Percentiles rank a stretch among this genome's conserved stretches.
These are phyloP conservation scores for Alnus glutinosa DNA, from an alignment of 306 rosid genomes.

Conservation along the genomic window DNA sequence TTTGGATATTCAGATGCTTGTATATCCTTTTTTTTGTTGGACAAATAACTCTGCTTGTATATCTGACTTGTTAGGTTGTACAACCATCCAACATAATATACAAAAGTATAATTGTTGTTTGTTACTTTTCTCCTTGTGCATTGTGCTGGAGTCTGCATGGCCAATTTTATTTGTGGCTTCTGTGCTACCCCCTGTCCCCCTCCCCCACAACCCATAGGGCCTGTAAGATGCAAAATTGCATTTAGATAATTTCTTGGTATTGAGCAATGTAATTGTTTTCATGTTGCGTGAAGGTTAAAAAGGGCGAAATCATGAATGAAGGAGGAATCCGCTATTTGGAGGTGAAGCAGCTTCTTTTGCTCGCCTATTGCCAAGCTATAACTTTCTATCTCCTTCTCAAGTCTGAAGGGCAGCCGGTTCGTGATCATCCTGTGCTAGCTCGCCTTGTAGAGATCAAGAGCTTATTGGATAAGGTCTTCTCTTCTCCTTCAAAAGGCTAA, in stretches of 20 bases:
- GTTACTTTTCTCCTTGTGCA: background rate
- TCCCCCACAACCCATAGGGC: background rate
- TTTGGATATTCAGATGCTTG: too few species aligned
- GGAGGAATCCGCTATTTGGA: slow-evolving; percentile 75
- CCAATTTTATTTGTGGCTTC: background rate
- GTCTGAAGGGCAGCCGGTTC: slow-evolving; percentile 81
- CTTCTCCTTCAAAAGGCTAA: slow-evolving; percentile 19
- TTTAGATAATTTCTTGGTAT: background rate
- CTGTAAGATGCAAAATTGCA: background rate
- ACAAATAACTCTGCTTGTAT: background rate
- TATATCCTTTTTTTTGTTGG: too few species aligned
- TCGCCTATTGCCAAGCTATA: slow-evolving; percentile 86
- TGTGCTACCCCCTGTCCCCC: background rate
- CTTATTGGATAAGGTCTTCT: slow-evolving; percentile 67
- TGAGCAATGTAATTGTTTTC: slow-evolving; percentile 15
- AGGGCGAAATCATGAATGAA: slow-evolving; percentile 45
- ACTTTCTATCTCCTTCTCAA: slow-evolving; percentile 87
- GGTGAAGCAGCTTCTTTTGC: slow-evolving; percentile 63
- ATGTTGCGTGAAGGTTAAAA: slow-evolving; percentile 57
- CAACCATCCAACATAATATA: background rate
- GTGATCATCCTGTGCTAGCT: slow-evolving; percentile 78
- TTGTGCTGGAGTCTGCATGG: background rate
- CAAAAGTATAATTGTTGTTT: background rate
- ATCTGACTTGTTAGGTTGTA: background rate
- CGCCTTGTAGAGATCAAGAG: slow-evolving; percentile 77